Base-by-base conservation (phyloP, 2,329 filamentous ascomycete species). In the Fusarium drepaniforme region DNA sequence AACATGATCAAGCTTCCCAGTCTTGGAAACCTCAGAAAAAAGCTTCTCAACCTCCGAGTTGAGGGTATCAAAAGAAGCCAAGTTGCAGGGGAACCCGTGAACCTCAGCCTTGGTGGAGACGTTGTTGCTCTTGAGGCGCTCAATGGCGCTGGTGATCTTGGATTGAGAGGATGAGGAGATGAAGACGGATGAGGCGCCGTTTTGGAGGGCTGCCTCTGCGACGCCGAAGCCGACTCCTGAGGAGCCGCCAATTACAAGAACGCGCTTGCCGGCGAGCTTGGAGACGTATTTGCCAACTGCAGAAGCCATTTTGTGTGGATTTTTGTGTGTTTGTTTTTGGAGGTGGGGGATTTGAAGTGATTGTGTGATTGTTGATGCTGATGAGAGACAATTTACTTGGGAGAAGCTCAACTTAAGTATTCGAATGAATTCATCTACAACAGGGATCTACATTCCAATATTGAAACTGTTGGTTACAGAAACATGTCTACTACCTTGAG, bases 201-300 rank as follows among this genome's bases (percentile, higher is more conserved):
- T 68, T 0, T 75, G 64, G 5, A 77, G 42, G 1, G 68, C 73
- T 8, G 66, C 71, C 53, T 77, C 75, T 16, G 75, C 75, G 18
- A 77, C 75, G 8, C 71, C 75, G 2, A 76, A 77, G 11, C 75
- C 75, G 15, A 77, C 75, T 21, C 75, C 75, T 18, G 73, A 73
- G 23, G 73, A 70, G 15, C 75, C 76, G 9, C 75, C 76, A 18
- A 78, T 77, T 67, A 78, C 63, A 1, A 78, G 74, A 8, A 78
- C 72, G n/a, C 74, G 74, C 5, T 68, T 73, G 16, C 74, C 74
- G 8, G 70, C 62, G 28, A 76, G 74, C 69, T 76, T 76, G 49
- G 72, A 75, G 28, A 73, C 62, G 62, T 75, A 75, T 38, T 70
- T 16, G 12, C 72, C 72, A 15, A 75, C 18, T 38, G 65, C 16